Conservation (phyloP, 2,329 filamentous ascomycete species). For the Pyrenophora graminea region DNA sequence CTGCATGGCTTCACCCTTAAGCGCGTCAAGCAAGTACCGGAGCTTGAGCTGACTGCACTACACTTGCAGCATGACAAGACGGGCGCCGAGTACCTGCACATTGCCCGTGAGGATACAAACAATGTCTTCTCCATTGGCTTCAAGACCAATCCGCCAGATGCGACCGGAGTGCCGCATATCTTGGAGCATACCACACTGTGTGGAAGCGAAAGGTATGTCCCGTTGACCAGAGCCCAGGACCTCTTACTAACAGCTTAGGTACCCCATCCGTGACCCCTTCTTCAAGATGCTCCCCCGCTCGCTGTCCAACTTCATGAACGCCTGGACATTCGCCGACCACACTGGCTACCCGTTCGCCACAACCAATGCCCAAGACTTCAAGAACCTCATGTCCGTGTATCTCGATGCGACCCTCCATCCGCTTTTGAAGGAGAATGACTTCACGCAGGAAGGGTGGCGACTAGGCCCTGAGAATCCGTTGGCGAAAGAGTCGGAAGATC, state of each 20-base stretch:
- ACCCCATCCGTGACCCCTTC: constrained; percentile 97
- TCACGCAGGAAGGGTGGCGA: constrained; percentile 95
- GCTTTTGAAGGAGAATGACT: constrained; percentile 86
- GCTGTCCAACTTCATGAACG: constrained; percentile 99
- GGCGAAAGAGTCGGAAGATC: constrained; percentile 49
- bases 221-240: background rate
- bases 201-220: constrained; percentile 80
- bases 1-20: constrained; percentile 92
- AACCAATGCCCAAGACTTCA: constrained; percentile 92
- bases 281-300: constrained; percentile 99
- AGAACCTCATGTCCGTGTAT: constrained; percentile 95
- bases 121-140: constrained; percentile 99
- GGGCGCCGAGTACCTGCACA: constrained; percentile 92
- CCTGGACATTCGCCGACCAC: constrained; percentile 93
- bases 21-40: constrained; percentile 87
- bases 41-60: constrained; percentile 88
- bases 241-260: constrained; percentile 56
- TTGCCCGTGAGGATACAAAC: constrained; percentile 93
- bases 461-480: constrained; percentile 87
- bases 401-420: constrained; percentile 92
- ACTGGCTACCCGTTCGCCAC: constrained; percentile 98
- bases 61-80: constrained; percentile 94
- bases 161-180: constrained; percentile 95
- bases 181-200: constrained; percentile 97
- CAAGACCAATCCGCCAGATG: constrained; percentile 97